These are phyloP conservation scores for Diaporthe capsici DNA, from an alignment of 2,329 filamentous ascomycete species.

Conservation along the genomic window DNA sequence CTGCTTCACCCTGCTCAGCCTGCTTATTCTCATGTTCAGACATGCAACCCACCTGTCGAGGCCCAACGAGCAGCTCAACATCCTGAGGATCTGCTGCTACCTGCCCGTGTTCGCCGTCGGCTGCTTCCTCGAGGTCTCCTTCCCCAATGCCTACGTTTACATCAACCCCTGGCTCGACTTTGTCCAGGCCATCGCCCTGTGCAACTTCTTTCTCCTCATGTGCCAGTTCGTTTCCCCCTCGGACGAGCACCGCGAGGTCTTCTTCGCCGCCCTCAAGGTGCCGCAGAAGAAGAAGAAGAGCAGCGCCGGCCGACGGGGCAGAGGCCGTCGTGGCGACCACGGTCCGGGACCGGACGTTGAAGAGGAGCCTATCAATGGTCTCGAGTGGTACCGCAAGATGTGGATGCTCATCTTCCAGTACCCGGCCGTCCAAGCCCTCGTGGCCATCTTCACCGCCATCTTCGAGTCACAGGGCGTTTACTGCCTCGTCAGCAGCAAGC, in stretches of 20 bases:
- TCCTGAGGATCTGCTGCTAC: constrained; percentile 58
- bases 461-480: constrained; percentile 49
- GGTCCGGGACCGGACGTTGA: constrained; percentile 19
- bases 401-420: constrained; percentile 59
- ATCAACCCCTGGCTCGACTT: constrained; percentile 55
- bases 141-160: constrained; percentile 56
- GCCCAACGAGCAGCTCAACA: constrained; percentile 58
- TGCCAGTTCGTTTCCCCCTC: constrained; percentile 58
- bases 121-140: constrained; percentile 55
- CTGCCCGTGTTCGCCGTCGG: constrained; percentile 57
- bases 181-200: constrained; percentile 57
- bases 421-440: constrained; percentile 52
- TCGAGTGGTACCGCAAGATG: constrained; percentile 50
- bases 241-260: constrained; percentile 51
- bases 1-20: constrained; percentile 37
- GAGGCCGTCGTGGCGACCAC: neutral
- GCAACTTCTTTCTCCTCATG: constrained; percentile 60
- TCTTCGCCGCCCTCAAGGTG: constrained; percentile 53
- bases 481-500: constrained; percentile 49
- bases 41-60: constrained; percentile 53
- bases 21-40: constrained; percentile 38
- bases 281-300: constrained; percentile 47
- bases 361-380: constrained; percentile 46
- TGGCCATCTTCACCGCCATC: constrained; percentile 57
- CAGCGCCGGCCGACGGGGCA: constrained; percentile 1